Conservation (phyloP, 2,329 filamentous ascomycete genomes). For the Pseudogymnoascus sp. region DNA sequence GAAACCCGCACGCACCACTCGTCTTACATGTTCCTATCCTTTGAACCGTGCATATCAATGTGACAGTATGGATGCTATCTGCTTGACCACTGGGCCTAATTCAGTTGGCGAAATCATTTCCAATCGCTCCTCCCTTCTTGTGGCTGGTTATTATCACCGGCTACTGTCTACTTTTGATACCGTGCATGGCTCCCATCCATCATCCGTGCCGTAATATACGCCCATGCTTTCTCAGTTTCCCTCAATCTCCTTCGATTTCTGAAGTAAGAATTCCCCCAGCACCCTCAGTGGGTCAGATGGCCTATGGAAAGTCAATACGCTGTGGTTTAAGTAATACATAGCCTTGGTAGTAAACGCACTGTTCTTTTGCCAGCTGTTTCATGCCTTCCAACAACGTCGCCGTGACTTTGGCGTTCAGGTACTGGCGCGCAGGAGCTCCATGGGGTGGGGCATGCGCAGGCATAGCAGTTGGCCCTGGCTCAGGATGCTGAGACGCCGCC, state of each 20-base stretch:
- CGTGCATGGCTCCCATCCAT: neutral
- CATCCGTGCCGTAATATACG: neutral
- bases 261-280: slow-evolving; percentile 62
- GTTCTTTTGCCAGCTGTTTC: slow-evolving; percentile 63
- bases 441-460: slow-evolving; percentile 54
- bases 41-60: neutral
- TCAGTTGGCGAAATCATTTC: slow-evolving; percentile 10
- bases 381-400: slow-evolving; percentile 64
- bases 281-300: slow-evolving; percentile 61
- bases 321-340: neutral
- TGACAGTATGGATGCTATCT: neutral
- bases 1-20: slow-evolving; percentile 8
- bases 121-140: neutral
- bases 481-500: slow-evolving; percentile 50
- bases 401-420: slow-evolving; percentile 65
- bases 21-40: neutral
- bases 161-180: neutral
- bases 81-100: neutral
- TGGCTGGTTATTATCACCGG: neutral
- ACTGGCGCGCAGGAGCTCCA: slow-evolving; percentile 61
- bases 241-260: slow-evolving; percentile 60
- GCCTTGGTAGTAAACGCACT: slow-evolving; percentile 42
- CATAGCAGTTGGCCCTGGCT: slow-evolving; percentile 41
- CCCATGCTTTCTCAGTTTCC: slow-evolving; percentile 17
- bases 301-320: slow-evolving; percentile 31